Base-by-base conservation (phyloP, 129 eudicot genomes). In the Centrapalus pauciflorus region DNA sequence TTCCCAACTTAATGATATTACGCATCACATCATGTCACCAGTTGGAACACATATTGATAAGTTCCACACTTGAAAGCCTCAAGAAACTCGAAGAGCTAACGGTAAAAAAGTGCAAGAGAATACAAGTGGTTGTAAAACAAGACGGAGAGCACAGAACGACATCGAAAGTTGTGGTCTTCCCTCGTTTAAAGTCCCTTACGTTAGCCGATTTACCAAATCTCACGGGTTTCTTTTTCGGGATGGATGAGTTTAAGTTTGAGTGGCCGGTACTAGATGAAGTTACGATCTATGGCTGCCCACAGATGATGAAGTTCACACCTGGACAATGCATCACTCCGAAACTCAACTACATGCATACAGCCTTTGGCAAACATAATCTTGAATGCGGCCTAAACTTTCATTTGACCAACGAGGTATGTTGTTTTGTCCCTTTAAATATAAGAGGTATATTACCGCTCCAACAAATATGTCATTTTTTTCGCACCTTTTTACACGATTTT, bases 141-240 rank as follows among this genome's bases (percentile, higher is more conserved):
- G 72, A 67, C 1, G 54, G 4, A 27, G 60, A 46, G 13, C 16
- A 23, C 24, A 34, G 35, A 13, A 30, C 14, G 19, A 26, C 20
- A 69, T 28, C 37, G n/a, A 5, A 28, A 28, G 9, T 17, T 23
- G 16, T 67, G 2, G 32, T 16, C 54, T 38, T 69, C 1, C 65
- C 43, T 38, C 20, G 14, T 26, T 56, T 55, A 9, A 55, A 35
- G 64, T 35, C 38, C 3, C 40, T 67, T 52, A 0, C 0, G 35
- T 64, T 67, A 0, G 12, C 0, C 1, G 0, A 3, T 25, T 23
- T 69, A 13, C 9, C 10, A 8, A 10, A 21, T 16, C 55, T 69
- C 11, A 16, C 35, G 28, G 65, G 74, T 4, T 69, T 69, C 45
- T 55, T 48, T 12, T 25, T 67, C 4, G 62, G 52, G 30, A 6